A percentile compares a stretch with the other conserved stretches of the same genome.
These are phyloP conservation scores for Epicoccum nigrum DNA, from an alignment of 2,329 filamentous ascomycete genomes.

Conservation along the genomic window DNA sequence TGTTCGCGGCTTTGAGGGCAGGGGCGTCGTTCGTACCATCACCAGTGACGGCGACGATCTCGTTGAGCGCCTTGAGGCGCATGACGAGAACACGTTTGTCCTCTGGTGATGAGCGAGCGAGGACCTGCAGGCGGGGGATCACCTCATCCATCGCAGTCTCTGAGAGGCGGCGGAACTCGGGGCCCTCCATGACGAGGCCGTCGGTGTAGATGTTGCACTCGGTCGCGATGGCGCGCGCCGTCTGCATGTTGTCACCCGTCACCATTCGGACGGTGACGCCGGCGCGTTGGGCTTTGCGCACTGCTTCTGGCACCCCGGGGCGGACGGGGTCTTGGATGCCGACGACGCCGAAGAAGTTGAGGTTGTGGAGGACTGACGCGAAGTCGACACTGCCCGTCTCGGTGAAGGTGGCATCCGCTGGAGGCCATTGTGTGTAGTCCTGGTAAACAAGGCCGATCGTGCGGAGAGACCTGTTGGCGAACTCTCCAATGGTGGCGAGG, in stretches of 20 bases:
- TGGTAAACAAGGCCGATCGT: slow-evolving; percentile 52
- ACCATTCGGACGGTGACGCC: slow-evolving; percentile 96
- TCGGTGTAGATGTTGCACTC: slow-evolving; percentile 89
- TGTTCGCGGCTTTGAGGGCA: slow-evolving; percentile 95
- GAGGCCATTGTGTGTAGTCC: slow-evolving; percentile 48
- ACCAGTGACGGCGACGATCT: slow-evolving; percentile 97
- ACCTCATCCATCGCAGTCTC: slow-evolving; percentile 78
- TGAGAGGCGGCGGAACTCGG: slow-evolving; percentile 85
- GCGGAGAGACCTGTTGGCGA: slow-evolving; percentile 50
- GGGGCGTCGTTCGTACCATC: slow-evolving; percentile 98
- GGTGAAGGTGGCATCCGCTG: slow-evolving; percentile 25
- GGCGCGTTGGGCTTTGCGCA: slow-evolving; percentile 84
- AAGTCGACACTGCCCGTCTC: slow-evolving; percentile 32
- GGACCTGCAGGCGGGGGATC: slow-evolving; percentile 81
- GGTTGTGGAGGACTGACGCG: slow-evolving; percentile 25
- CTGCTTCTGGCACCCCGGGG: slow-evolving; percentile 83
- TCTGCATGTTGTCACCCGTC: slow-evolving; percentile 95
- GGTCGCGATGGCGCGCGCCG: slow-evolving; percentile 92
- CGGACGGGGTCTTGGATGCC: slow-evolving; percentile 96
- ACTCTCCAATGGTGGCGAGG: slow-evolving; percentile 43
- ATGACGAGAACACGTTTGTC: slow-evolving; percentile 97
- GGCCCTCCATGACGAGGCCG: slow-evolving; percentile 81
- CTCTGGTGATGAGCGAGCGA: slow-evolving; percentile 92
- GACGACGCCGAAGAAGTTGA: slow-evolving; percentile 89
- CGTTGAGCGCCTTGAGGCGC: slow-evolving; percentile 83